Evolutionary conservation across 805 yeast genomes (phyloP).

Genomic region (Wickerhamiella galacta): DNA sequence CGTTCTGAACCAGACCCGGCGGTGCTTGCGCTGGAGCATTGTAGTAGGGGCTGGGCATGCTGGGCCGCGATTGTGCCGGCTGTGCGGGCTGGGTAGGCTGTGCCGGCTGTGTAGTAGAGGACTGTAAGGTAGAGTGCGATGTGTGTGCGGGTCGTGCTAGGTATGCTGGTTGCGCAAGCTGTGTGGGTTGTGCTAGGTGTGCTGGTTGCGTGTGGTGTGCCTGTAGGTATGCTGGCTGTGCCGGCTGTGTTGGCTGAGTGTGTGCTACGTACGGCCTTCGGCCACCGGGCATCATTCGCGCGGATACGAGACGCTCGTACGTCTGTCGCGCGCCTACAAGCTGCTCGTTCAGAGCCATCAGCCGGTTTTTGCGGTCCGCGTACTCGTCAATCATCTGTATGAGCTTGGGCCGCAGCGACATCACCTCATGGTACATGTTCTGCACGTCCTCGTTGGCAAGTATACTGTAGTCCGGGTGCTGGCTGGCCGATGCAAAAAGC

Average conservation of each 20-base stretch:
- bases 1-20: too few species aligned
- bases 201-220: not conserved
- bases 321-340: conserved; percentile 48
- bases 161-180: too few species aligned
- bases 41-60: too few species aligned
- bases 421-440: conserved; percentile 49
- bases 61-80: too few species aligned
- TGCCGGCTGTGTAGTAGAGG: too few species aligned
- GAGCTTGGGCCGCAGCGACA: conserved; percentile 57
- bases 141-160: too few species aligned
- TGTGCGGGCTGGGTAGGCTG: too few species aligned
- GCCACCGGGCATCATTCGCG: conserved; percentile 2
- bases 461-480: conserved; percentile 20
- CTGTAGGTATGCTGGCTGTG: not conserved
- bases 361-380: conserved; percentile 59
- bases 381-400: conserved; percentile 65
- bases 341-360: conserved; percentile 52
- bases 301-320: conserved; percentile 44
- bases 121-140: too few species aligned
- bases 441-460: conserved; percentile 53
- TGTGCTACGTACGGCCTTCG: too few species aligned
- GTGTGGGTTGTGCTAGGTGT: not conserved
- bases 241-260: not conserved
- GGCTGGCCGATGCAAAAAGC: conserved; percentile 28
- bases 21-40: too few species aligned